These are phyloP conservation scores for Grifola frondosa DNA, from an alignment of 1,284 basidiomycete genomes.

Conservation along the genomic window DNA sequence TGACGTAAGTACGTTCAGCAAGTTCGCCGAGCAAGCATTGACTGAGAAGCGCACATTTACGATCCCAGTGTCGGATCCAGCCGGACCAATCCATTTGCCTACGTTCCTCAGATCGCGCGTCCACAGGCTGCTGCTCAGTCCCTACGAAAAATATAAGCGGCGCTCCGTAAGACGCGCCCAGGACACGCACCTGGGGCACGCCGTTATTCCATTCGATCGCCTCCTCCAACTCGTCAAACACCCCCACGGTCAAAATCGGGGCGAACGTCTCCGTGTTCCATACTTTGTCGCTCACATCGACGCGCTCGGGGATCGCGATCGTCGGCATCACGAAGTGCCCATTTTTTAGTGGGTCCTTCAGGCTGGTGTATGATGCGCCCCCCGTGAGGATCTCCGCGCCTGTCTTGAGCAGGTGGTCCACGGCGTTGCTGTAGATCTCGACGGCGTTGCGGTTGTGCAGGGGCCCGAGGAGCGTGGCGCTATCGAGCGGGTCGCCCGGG, in stretches of 20 bases:
- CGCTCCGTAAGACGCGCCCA: background rate
- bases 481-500: slow-evolving; percentile 81
- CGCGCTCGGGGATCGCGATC: slow-evolving; percentile 67
- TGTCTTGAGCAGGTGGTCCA: slow-evolving; percentile 61
- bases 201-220: slow-evolving; percentile 92
- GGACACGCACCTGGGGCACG: slow-evolving; percentile 64
- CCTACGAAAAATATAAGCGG: slow-evolving; percentile 38
- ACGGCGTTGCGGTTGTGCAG: slow-evolving; percentile 75
- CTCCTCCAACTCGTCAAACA: slow-evolving; percentile 88
- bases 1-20: slow-evolving; percentile 36
- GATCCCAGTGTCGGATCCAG: slow-evolving; percentile 84
- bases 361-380: slow-evolving; percentile 49
- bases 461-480: slow-evolving; percentile 80
- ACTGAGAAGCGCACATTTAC: slow-evolving; percentile 61
- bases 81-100: slow-evolving; percentile 89
- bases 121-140: slow-evolving; percentile 89
- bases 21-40: no score
- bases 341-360: slow-evolving; percentile 46
- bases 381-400: slow-evolving; percentile 80
- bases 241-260: slow-evolving; percentile 83
- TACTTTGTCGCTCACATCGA: slow-evolving; percentile 52
- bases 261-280: slow-evolving; percentile 88
- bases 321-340: slow-evolving; percentile 92
- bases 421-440: slow-evolving; percentile 61
- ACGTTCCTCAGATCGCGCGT: slow-evolving; percentile 80